Base-by-base conservation (phyloP, 306 rosid species). In the Trifolium subterraneum region DNA sequence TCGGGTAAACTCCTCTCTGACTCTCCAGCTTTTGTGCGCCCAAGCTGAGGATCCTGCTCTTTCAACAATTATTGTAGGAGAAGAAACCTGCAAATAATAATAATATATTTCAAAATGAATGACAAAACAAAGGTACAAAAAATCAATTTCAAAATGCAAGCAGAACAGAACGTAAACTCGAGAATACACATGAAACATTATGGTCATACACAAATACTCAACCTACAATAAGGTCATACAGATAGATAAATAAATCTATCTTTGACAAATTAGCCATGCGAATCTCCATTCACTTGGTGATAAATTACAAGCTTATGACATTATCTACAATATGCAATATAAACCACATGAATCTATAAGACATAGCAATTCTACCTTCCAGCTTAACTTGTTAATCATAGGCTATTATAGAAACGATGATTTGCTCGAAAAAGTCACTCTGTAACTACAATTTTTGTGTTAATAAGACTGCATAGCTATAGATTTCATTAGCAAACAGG, bases 1-100 rank as follows among this genome's bases (percentile, higher is more conserved):
- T 42, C 99, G 88, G 5, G 93, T 89, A 75, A 95, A 95, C 86
- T 95, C 99, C 87, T 92, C 99, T 71, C 99, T 80, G 19, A 92
- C 95, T 84, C 98, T 92, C 99, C 99, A 95, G 82, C 99, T 95
- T 84, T 74, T 95, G 81, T 95, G 99, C 6, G 85, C 67, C 99
- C 99, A 95, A n/a, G 98, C 99, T 80, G 72, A 95, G 62, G 98
- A 88, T 35, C 99, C 99, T 27, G 99, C 96, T 83, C 99, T 78
- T 85, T 95, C 99, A 74, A 95, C 99, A 72, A 92, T 95, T 82
- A 95, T 90, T 18, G 99, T 95, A 8, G 99, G 99, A 54, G 99
- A 95, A 74, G 99, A 95, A 71, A 95, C 92, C 99, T 94, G 83
- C 81, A 58, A 56, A 55, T 14, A 18, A 79, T 16, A 42, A 52